Percentiles rank a stretch among this genome's conserved stretches.
phyloP scores from a whole-genome alignment of 176 grass and related monocot species.

The Aegilops tauschii region DNA sequence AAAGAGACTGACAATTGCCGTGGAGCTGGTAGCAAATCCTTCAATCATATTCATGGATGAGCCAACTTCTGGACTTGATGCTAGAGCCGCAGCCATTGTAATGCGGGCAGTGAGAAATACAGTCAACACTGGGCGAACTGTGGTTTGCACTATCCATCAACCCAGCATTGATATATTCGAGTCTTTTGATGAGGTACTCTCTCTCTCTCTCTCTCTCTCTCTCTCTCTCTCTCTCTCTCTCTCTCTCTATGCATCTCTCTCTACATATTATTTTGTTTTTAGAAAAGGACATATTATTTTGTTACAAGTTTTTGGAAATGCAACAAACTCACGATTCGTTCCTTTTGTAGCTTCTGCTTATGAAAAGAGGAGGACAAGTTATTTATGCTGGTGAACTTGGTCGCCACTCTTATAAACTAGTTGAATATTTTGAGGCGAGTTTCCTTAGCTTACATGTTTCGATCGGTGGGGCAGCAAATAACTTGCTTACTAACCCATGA shows the following conservation, averaged over 20 bases:
- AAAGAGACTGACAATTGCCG: conserved; percentile 84
- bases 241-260: too few species aligned
- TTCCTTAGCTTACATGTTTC: neutral
- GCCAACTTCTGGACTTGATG: conserved; percentile 94
- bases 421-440: conserved; percentile 84
- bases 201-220: neutral
- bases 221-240: too few species aligned
- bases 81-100: conserved; percentile 92
- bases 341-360: conserved; percentile 67
- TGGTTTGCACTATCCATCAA: conserved; percentile 96
- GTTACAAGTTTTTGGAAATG: neutral
- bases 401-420: conserved; percentile 62
- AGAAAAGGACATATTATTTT: neutral
- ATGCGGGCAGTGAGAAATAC: conserved; percentile 94
- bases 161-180: conserved; percentile 99
- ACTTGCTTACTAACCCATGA: neutral
- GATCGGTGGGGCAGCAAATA: neutral
- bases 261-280: too few species aligned
- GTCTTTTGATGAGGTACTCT: conserved; percentile 81
- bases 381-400: conserved; percentile 90
- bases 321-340: neutral
- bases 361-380: conserved; percentile 86
- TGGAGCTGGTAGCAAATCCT: conserved; percentile 87
- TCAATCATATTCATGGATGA: conserved; percentile 98
- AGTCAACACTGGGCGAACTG: conserved; percentile 91